Evolutionary conservation across 2,329 filamentous ascomycete species (phyloP).

Genomic region (Alternaria sp.): DNA sequence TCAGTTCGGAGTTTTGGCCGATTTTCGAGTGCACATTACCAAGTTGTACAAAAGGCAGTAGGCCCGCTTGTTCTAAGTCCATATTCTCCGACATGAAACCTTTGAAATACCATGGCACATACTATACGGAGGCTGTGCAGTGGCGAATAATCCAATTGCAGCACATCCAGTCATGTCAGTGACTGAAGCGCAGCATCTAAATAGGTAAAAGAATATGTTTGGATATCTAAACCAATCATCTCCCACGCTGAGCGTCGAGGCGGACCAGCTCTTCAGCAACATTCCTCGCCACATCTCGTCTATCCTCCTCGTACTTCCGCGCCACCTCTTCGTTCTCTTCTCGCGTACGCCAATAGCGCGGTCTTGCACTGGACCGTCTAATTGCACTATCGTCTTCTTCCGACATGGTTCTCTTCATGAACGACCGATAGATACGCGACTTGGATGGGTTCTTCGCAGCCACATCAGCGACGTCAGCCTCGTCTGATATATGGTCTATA

Average conservation of each 20-base stretch:
- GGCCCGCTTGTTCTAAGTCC: too few relatives aligned
- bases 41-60: too few relatives aligned
- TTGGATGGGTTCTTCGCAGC: neutral
- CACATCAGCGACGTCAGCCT: neutral
- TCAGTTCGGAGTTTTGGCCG: too few relatives aligned
- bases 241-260: slow-evolving; percentile 1
- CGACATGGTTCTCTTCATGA: slow-evolving; percentile 15
- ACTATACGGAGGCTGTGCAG: too few relatives aligned
- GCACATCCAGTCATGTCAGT: too few relatives aligned
- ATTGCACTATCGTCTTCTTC: slow-evolving; percentile 6
- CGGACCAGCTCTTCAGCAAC: slow-evolving; percentile 18
- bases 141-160: too few relatives aligned
- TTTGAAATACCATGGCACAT: too few relatives aligned
- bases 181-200: neutral
- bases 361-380: slow-evolving; percentile 23
- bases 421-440: slow-evolving; percentile 18
- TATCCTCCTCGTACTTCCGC: slow-evolving; percentile 18
- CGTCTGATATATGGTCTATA: neutral
- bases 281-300: slow-evolving; percentile 11
- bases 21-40: too few relatives aligned
- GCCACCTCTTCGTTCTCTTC: slow-evolving; percentile 24
- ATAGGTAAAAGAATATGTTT: neutral
- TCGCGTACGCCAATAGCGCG: slow-evolving; percentile 19
- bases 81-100: too few relatives aligned
- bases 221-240: neutral